These are phyloP conservation scores for Heterobasidion parviporum DNA, from an alignment of 1,284 basidiomycete genomes.

Conservation along the genomic window DNA sequence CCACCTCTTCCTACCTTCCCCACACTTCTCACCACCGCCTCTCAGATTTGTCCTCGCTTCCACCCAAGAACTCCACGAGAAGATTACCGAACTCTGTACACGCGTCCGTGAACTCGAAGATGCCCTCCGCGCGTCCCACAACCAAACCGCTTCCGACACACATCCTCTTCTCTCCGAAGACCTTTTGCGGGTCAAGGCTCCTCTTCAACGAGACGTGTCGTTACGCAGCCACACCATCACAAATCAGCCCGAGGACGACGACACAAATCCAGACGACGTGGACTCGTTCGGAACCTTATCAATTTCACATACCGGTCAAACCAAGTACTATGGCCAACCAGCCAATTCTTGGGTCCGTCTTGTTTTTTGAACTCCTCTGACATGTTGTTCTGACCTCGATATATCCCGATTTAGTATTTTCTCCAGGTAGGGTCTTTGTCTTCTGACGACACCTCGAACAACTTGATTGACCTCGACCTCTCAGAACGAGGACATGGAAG, in stretches of 20 bases:
- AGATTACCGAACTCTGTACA: constrained; percentile 64
- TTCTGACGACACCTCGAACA: constrained; percentile 3
- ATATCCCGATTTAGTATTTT: constrained; percentile 45
- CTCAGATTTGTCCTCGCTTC: constrained; percentile 72
- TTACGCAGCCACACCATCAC: constrained; percentile 7
- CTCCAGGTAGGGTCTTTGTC: constrained; percentile 41
- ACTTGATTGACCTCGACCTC: constrained; percentile 1
- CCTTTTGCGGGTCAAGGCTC: constrained; percentile 62
- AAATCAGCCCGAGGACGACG: constrained; percentile 31
- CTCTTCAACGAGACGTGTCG: constrained; percentile 54
- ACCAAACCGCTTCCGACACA: constrained; percentile 45
- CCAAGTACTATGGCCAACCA: constrained; percentile 66
- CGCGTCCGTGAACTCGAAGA: constrained; percentile 77
- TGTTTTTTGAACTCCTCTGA: not conserved
- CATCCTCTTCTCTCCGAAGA: constrained; percentile 66
- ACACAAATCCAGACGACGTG: constrained; percentile 54
- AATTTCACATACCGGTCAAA: constrained; percentile 57
- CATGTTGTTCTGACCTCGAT: not conserved
- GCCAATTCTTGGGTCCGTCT: constrained; percentile 68
- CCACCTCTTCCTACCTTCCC: not conserved
- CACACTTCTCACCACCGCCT: constrained; percentile 8
- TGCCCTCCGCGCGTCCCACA: constrained; percentile 51
- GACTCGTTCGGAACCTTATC: constrained; percentile 72
- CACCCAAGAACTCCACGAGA: constrained; percentile 75
- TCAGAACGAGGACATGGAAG: constrained; percentile 53